Evolutionary conservation across 2,329 filamentous ascomycete genomes (phyloP), one percentile per base, ranked within the genome.

Genomic region (Fusarium begoniae): DNA sequence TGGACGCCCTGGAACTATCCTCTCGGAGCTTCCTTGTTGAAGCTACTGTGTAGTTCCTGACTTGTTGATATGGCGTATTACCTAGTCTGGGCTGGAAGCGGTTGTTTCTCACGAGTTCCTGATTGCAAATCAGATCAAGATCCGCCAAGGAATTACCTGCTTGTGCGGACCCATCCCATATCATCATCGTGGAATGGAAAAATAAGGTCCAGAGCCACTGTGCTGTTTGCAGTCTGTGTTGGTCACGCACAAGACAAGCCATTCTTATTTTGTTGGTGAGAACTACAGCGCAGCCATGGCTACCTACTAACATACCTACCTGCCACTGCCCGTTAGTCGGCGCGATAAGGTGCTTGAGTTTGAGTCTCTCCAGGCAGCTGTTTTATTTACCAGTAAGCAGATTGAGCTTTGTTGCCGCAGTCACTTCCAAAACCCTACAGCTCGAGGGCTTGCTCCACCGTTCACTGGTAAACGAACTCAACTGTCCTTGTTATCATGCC

Each of bases 291-390:
- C n/a, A 37, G 55, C 30, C n/a, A n/a, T 28, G n/a, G 24, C 30
- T 58, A 28, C 32, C 28, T 30, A 28, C 26, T 28, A 28, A 30
- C 28, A 9, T 30, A 30, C n/a, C 14, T 54, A 20, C 38, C 38
- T 14, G 32, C 24, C 18, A 35, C 30, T 44, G 28, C 28, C 28
- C 28, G 22, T 26, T 30, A 72, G 48, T 73, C 66, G 71, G 70
- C 48, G 48, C 59, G 51, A 74, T 43, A 57, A 57, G 26, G 35
- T 51, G 41, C 70, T 65, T 74, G 44, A 63, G 61, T 71, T 74
- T 70, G 30, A 30, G 40, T 55, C 41, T 55, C 32, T 66, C 22
- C 41, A 59, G 44, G 56, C 47, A 73, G 56, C 28, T 70, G 60
- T 70, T 43, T 47, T 26, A 44, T 53, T 38, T 38, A 54, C 55